A percentile compares a stretch with the other conserved stretches of the same genome.
Conservation (phyloP, 2,329 filamentous ascomycete genomes). For the Scortechinia acanthostroma region DNA sequence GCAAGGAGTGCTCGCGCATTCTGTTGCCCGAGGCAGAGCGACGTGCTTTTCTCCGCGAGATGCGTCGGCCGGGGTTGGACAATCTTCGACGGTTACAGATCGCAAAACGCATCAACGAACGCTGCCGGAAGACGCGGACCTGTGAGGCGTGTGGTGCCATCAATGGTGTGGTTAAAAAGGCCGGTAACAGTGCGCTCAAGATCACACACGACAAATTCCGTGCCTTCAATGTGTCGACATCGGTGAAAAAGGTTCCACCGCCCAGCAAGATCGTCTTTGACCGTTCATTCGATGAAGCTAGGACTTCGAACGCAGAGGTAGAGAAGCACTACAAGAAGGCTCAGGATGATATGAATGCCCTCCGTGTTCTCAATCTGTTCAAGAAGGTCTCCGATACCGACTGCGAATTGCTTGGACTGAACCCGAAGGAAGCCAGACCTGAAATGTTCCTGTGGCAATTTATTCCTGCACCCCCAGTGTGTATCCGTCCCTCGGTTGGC, state of each 20-base stretch:
- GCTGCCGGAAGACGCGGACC: constrained; percentile 77
- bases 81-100: constrained; percentile 78
- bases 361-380: constrained; percentile 84
- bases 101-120: constrained; percentile 79
- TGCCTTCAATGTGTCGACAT: constrained; percentile 79
- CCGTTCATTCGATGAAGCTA: constrained; percentile 74
- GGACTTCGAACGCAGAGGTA: constrained; percentile 70
- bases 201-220: constrained; percentile 89
- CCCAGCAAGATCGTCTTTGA: constrained; percentile 79
- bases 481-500: constrained; percentile 85
- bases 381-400: constrained; percentile 78
- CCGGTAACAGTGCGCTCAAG: constrained; percentile 70
- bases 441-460: constrained; percentile 99
- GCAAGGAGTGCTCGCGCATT: constrained; percentile 85
- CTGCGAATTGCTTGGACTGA: constrained; percentile 83
- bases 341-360: constrained; percentile 86
- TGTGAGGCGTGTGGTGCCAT: constrained; percentile 76
- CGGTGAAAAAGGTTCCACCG: constrained; percentile 76
- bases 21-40: constrained; percentile 76
- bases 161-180: constrained; percentile 88
- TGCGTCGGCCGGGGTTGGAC: constrained; percentile 77
- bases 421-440: constrained; percentile 78
- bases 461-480: constrained; percentile 85
- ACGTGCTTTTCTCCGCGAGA: constrained; percentile 68
- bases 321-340: constrained; percentile 89